These are phyloP conservation scores for Colletotrichum camelliae DNA, from an alignment of 2,329 filamentous ascomycete species.

Conservation along the genomic window DNA sequence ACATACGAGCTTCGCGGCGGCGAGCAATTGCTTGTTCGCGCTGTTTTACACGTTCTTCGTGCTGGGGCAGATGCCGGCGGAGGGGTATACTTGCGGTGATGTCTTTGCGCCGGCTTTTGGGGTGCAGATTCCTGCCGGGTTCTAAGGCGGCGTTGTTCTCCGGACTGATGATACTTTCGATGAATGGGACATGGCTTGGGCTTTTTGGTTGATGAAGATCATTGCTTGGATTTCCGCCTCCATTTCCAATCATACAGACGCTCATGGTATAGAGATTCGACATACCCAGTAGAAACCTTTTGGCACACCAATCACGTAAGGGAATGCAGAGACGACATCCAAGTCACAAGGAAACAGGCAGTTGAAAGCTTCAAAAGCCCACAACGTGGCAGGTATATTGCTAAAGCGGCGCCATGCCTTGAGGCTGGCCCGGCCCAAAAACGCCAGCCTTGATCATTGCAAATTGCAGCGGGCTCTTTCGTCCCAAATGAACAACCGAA, in stretches of 20 bases:
- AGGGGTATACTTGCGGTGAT: background rate
- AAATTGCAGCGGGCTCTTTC: background rate
- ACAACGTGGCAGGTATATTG: conserved; percentile 1
- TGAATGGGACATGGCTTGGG: too few species aligned
- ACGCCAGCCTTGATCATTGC: background rate
- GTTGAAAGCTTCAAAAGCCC: background rate
- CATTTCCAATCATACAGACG: too few species aligned
- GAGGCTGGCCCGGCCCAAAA: background rate
- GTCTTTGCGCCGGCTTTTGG: background rate
- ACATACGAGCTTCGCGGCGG: background rate
- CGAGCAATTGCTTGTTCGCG: background rate
- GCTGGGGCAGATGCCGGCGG: background rate
- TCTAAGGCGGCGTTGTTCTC: background rate
- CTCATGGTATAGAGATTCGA: background rate
- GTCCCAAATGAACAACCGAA: background rate
- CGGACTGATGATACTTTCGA: too few species aligned
- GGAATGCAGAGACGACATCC: background rate
- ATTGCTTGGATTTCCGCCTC: too few species aligned
- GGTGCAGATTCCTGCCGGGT: background rate
- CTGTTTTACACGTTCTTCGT: background rate
- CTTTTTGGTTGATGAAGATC: too few species aligned
- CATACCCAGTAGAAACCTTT: background rate
- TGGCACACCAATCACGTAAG: background rate
- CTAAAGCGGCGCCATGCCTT: background rate
- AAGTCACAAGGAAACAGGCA: background rate